Base-by-base conservation (phyloP, 352 stramenopile species). In the Pythium vanterpoolii region DNA sequence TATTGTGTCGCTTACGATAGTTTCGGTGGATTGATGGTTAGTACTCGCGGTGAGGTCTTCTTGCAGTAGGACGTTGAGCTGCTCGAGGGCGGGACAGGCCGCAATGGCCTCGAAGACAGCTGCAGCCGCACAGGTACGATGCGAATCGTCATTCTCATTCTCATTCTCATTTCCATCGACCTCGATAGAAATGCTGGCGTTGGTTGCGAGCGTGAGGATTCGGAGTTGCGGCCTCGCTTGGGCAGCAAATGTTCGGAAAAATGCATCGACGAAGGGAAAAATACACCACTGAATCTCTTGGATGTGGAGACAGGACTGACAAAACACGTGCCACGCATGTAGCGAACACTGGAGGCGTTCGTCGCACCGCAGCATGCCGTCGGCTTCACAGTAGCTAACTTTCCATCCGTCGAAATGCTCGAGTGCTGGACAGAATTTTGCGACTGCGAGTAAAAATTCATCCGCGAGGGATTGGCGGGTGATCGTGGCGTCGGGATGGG, bases 261-360 rank as follows among this genome's bases (percentile, higher is more conserved):
- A 86, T 34, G 74, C 73, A 54, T 88, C 76, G 0, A 63, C 66
- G 42, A 83, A 86, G 0, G 76, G 78, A 34, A 88, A 71, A 16
- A 83, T 54, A 18, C 76, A 65, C 78, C 78, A 88, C 47, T 78
- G 81, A 60, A 88, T 77, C 58, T 85, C 78, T 4, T 72, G 57
- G 49, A 88, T 47, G 0, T 52, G 36, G 19, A 53, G 49, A 26
- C 78, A 85, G 16, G 60, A 62, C n/a, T 38, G 42, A 38, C 74
- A 85, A 49, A 86, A 88, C 1, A 27, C 28, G 6, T 66, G 68
- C 74, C 76, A 88, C 2, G 71, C 64, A 1, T 72, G 58, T 0
- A 51, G 52, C 1, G 73, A 69, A 24, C 62, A 49, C 42, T 64
- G 55, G 54, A 66, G 57, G 21, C 54, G 57, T 34, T 73, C 66